Percentiles rank a stretch among this genome's conserved stretches.
Evolutionary conservation across 2,329 filamentous ascomycete genomes (phyloP).

Genomic region (Pseudohalonectria lignicola): DNA sequence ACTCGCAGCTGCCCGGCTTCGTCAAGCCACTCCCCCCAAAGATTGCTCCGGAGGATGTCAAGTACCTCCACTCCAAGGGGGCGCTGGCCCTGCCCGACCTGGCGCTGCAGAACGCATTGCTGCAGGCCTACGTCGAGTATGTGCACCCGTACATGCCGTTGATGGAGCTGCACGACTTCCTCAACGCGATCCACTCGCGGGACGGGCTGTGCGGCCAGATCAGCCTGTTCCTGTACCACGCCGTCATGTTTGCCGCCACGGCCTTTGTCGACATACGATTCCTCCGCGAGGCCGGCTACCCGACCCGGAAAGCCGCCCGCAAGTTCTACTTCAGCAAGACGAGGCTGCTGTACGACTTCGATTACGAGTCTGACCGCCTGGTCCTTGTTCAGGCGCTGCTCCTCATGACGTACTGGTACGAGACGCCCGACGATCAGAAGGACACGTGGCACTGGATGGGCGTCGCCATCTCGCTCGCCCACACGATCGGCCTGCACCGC

Average conservation of each 20-base stretch:
- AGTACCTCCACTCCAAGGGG: conserved; percentile 75
- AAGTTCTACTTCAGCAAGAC: conserved; percentile 85
- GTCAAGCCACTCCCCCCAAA: conserved; percentile 69
- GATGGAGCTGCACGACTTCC: conserved; percentile 54
- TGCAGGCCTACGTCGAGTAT: conserved; percentile 77
- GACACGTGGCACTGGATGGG: conserved; percentile 99
- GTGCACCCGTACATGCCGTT: conserved; percentile 93
- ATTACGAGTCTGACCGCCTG: conserved; percentile 85
- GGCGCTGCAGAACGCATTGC: conserved; percentile 64
- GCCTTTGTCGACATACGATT: conserved; percentile 77
- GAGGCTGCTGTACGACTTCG: conserved; percentile 84
- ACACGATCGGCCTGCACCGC: conserved; percentile 87
- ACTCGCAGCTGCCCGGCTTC: conserved; percentile 49
- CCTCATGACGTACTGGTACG: conserved; percentile 96
- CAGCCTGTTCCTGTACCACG: conserved; percentile 83
- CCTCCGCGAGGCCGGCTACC: conserved; percentile 67
- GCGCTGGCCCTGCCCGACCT: conserved; percentile 65
- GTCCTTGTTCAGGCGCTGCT: conserved; percentile 80
- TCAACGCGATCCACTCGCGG: conserved; percentile 48
- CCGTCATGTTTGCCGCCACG: conserved; percentile 87
- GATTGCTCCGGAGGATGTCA: conserved; percentile 71
- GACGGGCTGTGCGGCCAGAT: conserved; percentile 62
- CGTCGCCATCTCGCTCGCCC: conserved; percentile 81
- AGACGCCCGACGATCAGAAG: conserved; percentile 92
- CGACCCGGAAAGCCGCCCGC: conserved; percentile 67